Conservation (phyloP, 2,329 filamentous ascomycete genomes). For the Paraphoma chrysanthemicola region DNA sequence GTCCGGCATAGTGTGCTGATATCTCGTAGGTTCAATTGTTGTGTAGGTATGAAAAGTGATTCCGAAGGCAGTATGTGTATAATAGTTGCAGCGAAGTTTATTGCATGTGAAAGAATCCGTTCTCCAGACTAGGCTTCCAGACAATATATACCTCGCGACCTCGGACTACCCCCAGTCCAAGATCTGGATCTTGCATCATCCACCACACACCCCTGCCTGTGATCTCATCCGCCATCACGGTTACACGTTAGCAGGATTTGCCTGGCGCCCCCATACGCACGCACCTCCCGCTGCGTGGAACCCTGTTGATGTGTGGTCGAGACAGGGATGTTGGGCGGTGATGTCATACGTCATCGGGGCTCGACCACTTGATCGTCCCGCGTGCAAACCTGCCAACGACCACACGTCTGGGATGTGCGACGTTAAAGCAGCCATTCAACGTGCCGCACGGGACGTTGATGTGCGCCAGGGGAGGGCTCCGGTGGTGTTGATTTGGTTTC, state of each 20-base stretch:
- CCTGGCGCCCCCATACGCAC: too few relatives aligned
- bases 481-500: background rate
- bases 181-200: constrained; percentile 9
- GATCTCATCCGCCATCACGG: constrained; percentile 23
- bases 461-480: background rate
- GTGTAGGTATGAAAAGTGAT: too few relatives aligned
- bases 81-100: background rate
- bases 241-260: constrained; percentile 13
- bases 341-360: constrained; percentile 22
- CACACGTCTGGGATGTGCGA: constrained; percentile 3
- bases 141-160: too few relatives aligned
- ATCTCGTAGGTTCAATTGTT: too few relatives aligned
- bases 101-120: background rate
- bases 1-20: background rate
- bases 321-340: constrained; percentile 14
- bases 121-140: too few relatives aligned
- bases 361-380: constrained; percentile 22
- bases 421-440: background rate
- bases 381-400: constrained; percentile 14
- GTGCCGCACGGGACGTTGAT: constrained; percentile 7
- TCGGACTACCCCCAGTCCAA: too few relatives aligned
- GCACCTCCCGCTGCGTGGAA: background rate
- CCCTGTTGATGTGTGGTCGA: background rate
- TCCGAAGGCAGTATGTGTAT: too few relatives aligned
- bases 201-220: constrained; percentile 4